Evolutionary conservation across 73 alveolate genomes (phyloP).

Genomic region (Blepharisma japonicum): DNA sequence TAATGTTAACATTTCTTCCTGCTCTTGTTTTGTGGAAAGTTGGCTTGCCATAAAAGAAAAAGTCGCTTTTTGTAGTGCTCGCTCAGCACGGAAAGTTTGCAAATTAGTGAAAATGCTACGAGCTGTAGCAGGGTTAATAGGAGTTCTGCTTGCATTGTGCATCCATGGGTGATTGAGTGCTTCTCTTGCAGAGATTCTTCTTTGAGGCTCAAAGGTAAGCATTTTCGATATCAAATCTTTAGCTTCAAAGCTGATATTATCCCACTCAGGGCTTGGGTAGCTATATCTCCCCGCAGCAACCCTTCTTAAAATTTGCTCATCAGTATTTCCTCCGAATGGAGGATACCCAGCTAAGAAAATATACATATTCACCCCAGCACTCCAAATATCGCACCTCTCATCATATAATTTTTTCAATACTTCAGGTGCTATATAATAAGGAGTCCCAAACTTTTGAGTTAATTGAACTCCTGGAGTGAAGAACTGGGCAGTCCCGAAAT

Average conservation of each 20-base stretch:
- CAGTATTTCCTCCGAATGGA: slow-evolving; percentile 66
- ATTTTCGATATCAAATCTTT: slow-evolving; percentile 55
- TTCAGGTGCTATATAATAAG: slow-evolving; percentile 75
- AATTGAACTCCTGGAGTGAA: slow-evolving; percentile 34
- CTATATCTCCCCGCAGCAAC: slow-evolving; percentile 50
- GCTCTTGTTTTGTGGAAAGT: slow-evolving; percentile 57
- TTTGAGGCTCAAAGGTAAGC: slow-evolving; percentile 38
- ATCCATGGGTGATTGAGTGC: slow-evolving; percentile 46
- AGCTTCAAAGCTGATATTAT: slow-evolving; percentile 40
- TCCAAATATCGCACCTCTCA: slow-evolving; percentile 72
- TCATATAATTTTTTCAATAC: slow-evolving; percentile 58
- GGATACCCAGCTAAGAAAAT: slow-evolving; percentile 65
- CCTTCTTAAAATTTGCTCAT: slow-evolving; percentile 48
- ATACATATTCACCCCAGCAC: slow-evolving; percentile 65
- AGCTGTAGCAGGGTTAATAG: slow-evolving; percentile 1
- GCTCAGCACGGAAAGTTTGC: slow-evolving; percentile 9
- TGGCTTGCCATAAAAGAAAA: slow-evolving; percentile 54
- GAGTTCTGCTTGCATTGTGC: slow-evolving; percentile 15
- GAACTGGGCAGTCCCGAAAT: slow-evolving; percentile 55
- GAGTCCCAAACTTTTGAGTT: slow-evolving; percentile 54
- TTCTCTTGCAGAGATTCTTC: slow-evolving; percentile 47
- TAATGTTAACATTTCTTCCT: slow-evolving; percentile 43
- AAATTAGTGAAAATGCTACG: slow-evolving; percentile 15
- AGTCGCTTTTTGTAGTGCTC: slow-evolving; percentile 31
- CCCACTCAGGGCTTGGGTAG: slow-evolving; percentile 57